Percentiles rank a stretch among this genome's conserved stretches.
Conservation (phyloP, 2,329 filamentous ascomycete genomes). For the Phyllosticta citribraziliensis region DNA sequence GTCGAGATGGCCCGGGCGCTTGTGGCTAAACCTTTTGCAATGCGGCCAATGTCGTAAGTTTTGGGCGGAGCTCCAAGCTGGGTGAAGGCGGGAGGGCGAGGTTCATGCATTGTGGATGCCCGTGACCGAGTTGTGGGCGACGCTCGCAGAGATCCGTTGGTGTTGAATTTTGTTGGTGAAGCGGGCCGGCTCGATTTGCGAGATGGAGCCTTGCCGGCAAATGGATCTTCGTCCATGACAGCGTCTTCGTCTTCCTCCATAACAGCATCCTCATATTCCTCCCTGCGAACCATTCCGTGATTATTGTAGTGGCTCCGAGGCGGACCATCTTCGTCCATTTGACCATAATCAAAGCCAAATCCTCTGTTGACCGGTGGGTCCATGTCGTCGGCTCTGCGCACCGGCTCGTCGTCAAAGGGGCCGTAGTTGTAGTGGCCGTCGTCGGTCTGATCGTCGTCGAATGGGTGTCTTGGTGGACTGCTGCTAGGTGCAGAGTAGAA, state of each 20-base stretch:
- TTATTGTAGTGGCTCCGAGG: background rate
- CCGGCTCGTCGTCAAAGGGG: background rate
- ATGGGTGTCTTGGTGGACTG: conserved; percentile 24
- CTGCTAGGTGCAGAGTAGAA: conserved; percentile 13
- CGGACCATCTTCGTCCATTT: background rate
- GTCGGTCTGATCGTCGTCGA: conserved; percentile 9
- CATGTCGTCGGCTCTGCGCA: conserved; percentile 13
- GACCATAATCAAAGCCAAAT: conserved; percentile 24
- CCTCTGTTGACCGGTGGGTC: conserved; percentile 13
- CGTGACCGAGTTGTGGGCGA: conserved; percentile 14
- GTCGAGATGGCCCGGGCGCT: conserved; percentile 45
- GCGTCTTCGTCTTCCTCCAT: conserved; percentile 25
- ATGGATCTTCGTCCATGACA: conserved; percentile 21
- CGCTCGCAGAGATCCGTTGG: conserved; percentile 19
- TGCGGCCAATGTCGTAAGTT: conserved; percentile 55
- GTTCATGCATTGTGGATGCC: conserved; percentile 18
- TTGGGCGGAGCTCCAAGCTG: conserved; percentile 24
- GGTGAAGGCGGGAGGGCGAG: conserved; percentile 2
- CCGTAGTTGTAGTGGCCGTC: conserved; percentile 16
- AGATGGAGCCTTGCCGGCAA: conserved; percentile 1
- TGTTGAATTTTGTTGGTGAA: conserved; percentile 29
- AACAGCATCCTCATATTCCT: conserved; percentile 16
- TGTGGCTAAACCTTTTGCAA: conserved; percentile 60
- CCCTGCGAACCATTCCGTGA: conserved; percentile 11
- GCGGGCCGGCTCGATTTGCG: conserved; percentile 7